Evolutionary conservation across 225 moss, liverwort and hornwort species (phyloP), one percentile per base, ranked within the genome.

Genomic region (Thuidium tamariscinum): DNA sequence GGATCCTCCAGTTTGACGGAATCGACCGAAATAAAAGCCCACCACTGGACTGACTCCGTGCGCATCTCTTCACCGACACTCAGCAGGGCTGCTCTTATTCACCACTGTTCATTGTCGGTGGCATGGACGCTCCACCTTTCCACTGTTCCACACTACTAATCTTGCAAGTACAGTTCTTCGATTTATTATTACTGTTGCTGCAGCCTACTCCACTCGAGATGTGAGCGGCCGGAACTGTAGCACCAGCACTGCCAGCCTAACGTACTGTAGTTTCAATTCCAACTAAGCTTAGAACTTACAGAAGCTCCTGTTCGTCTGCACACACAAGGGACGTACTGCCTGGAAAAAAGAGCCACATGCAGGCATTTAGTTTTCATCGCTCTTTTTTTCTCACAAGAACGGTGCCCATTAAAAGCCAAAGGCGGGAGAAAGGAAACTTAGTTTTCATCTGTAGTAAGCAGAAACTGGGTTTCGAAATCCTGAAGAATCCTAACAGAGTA

Each of bases 51-150:
- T 18, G n/a, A 16, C 56, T 74, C 59, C 81, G 49, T 88, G 60
- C 88, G 84, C 74, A 65, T 44, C 76, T 64, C 71, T 74, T 55
- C 87, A 82, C 87, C 87, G 82, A 82, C 87, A 34, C 74, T n/a
- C n/a, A n/a, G 26, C n/a, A 19, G 80, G 6, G 49, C 52, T 70
- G 82, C 82, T 69, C 77, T 77, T 29, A 82, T 89, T 69, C 30
- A 52, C n/a, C 61, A 42, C 74, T 84, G 54, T 29, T 71, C 84
- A 44, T 51, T n/a, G 89, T 84, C 79, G 89, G 89, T 89, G 83
- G 60, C 73, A n/a, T 52, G 52, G 52, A 6, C 17, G 79, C 80
- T 85, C 85, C 69, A 8, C 56, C 73, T 37, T 79, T 46, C 80
- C n/a, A 59, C n/a, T n/a, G n/a, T n/a, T n/a, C n/a, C n/a, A n/a